A percentile compares a stretch with the other conserved stretches of the same genome.
Conservation (phyloP, 1,284 basidiomycete genomes). For the Neotropicomus parvogracilis region DNA sequence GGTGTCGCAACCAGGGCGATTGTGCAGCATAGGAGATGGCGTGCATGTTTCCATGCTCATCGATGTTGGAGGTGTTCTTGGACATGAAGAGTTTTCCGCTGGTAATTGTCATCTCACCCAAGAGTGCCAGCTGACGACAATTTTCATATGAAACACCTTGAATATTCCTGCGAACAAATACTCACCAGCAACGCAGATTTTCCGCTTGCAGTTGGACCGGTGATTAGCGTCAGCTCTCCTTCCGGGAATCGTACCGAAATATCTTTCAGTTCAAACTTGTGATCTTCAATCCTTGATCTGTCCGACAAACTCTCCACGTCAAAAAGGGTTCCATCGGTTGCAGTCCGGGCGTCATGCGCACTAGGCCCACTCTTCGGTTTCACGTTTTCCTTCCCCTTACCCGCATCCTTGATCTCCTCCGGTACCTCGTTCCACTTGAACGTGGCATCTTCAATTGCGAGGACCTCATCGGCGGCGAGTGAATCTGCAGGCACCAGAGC, state of each 20-base stretch:
- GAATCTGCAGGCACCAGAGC: slow-evolving; percentile 20
- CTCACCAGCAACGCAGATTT: slow-evolving; percentile 47
- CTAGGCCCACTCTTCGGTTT: slow-evolving; percentile 7
- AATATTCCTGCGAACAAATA: not conserved
- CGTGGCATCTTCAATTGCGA: slow-evolving; percentile 54
- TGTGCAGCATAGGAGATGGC: slow-evolving; percentile 59
- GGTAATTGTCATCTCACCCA: slow-evolving; percentile 33
- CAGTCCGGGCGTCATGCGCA: not conserved
- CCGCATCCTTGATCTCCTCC: slow-evolving; percentile 6
- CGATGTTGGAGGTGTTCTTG: slow-evolving; percentile 39
- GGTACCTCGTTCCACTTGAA: slow-evolving; percentile 60
- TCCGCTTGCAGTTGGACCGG: slow-evolving; percentile 66
- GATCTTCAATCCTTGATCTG: slow-evolving; percentile 27
- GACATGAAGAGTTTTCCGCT: slow-evolving; percentile 37
- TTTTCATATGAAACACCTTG: not conserved
- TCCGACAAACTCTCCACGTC: slow-evolving; percentile 17
- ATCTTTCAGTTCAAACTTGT: slow-evolving; percentile 54
- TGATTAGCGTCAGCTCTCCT: slow-evolving; percentile 51
- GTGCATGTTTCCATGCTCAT: slow-evolving; percentile 43
- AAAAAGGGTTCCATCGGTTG: slow-evolving; percentile 11
- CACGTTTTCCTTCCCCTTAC: slow-evolving; percentile 13
- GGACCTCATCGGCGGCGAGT: slow-evolving; percentile 33
- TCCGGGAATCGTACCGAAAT: slow-evolving; percentile 59
- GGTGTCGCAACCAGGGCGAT: slow-evolving; percentile 56
- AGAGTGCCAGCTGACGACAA: slow-evolving; percentile 28